These are phyloP conservation scores for Thalia dealbata DNA, from an alignment of 176 grass and related monocot species.

Conservation along the genomic window DNA sequence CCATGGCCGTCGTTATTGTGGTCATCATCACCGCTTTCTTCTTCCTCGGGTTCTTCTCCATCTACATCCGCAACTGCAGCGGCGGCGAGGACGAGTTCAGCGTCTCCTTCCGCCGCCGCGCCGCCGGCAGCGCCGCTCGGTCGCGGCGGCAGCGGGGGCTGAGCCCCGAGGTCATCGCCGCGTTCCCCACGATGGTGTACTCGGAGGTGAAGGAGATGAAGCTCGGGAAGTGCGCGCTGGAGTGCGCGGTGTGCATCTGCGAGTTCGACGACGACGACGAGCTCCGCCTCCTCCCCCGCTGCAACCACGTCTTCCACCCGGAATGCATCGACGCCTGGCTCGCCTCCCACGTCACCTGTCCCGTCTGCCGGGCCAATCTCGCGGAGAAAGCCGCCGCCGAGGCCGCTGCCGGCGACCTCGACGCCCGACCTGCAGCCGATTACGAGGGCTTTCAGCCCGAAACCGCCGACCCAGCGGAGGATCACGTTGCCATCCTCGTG, in stretches of 20 bases:
- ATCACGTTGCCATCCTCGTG: slow-evolving; percentile 44
- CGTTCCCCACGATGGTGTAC: slow-evolving; percentile 69
- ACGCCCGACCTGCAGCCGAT: neutral
- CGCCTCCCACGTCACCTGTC: slow-evolving; percentile 64
- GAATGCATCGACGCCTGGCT: slow-evolving; percentile 95
- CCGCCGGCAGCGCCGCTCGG: neutral
- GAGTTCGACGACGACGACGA: slow-evolving; percentile 93
- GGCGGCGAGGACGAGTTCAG: neutral
- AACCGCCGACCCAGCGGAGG: slow-evolving; percentile 5
- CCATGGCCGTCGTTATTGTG: slow-evolving; percentile 69
- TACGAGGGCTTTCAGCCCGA: neutral
- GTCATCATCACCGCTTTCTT: slow-evolving; percentile 70
- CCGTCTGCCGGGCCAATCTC: slow-evolving; percentile 76
- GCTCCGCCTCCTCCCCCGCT: slow-evolving; percentile 69
- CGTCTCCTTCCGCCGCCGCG: neutral
- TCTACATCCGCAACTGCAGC: slow-evolving; percentile 67
- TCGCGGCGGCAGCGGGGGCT: slow-evolving; percentile 46
- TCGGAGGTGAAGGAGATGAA: slow-evolving; percentile 79
- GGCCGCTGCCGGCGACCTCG: neutral
- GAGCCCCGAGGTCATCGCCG: slow-evolving; percentile 38
- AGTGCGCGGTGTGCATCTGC: slow-evolving; percentile 91
- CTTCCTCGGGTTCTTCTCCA: slow-evolving; percentile 77
- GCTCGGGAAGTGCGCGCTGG: slow-evolving; percentile 50
- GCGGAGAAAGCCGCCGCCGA: slow-evolving; percentile 1
- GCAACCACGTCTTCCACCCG: slow-evolving; percentile 78